A percentile compares a stretch with the other conserved stretches of the same genome.
Conservation (phyloP, 148 eudicot genomes). For the Amaranthus cruentus region DNA sequence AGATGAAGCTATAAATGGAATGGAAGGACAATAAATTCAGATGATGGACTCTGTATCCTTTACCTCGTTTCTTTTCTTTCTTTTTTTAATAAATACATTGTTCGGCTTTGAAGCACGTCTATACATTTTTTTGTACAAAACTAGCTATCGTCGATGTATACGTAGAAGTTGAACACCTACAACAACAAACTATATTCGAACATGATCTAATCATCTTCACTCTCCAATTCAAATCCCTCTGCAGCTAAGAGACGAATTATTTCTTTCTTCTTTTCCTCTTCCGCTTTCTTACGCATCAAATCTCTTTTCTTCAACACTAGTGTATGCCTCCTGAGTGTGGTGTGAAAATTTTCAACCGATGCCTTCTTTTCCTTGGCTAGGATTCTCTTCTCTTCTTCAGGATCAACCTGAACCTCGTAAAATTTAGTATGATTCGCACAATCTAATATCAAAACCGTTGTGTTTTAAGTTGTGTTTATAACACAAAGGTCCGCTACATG, state of each 20-base stretch:
- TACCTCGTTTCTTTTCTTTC: neutral
- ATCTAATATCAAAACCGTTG: neutral
- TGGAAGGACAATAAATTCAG: neutral
- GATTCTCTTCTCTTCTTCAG: slow-evolving; percentile 85
- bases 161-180: slow-evolving; percentile 3
- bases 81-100: neutral
- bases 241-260: slow-evolving; percentile 76
- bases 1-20: too few species aligned
- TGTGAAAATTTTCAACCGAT: slow-evolving; percentile 61
- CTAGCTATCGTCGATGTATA: slow-evolving; percentile 10
- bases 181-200: neutral
- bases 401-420: slow-evolving; percentile 55
- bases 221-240: slow-evolving; percentile 86
- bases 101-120: neutral
- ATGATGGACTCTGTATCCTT: neutral
- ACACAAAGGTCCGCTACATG: too few species aligned
- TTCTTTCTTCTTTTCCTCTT: slow-evolving; percentile 66
- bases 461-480: neutral
- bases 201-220: slow-evolving; percentile 47
- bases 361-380: slow-evolving; percentile 81
- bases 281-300: slow-evolving; percentile 75
- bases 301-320: slow-evolving; percentile 87
- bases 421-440: neutral
- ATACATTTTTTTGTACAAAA: slow-evolving; percentile 16
- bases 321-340: slow-evolving; percentile 72